Evolutionary conservation across 2,329 filamentous ascomycete genomes (phyloP).

Genomic region (Colletotrichum tabaci): DNA sequence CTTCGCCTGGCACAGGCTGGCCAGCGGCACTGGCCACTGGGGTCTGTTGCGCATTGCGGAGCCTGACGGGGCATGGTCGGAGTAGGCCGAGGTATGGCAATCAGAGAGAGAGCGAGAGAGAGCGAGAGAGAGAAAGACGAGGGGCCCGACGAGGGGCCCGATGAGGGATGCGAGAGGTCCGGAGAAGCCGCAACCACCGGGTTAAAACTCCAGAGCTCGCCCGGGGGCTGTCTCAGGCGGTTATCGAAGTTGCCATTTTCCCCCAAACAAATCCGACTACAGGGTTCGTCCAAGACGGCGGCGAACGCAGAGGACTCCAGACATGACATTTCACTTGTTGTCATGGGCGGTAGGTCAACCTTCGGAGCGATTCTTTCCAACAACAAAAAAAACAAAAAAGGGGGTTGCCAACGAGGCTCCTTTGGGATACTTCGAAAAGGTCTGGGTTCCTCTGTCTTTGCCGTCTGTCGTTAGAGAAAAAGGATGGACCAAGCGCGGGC

Average conservation of each 20-base stretch:
- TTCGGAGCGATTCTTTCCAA: background rate
- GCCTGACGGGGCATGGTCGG: background rate
- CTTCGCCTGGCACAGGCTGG: background rate
- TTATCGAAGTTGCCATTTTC: background rate
- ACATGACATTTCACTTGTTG: background rate
- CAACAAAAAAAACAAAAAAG: background rate
- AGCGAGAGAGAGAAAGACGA: too few species aligned
- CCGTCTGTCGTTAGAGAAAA: background rate
- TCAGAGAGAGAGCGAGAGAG: too few species aligned
- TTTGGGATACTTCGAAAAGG: background rate
- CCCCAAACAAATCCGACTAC: background rate
- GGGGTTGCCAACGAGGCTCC: too few species aligned
- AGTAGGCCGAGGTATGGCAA: background rate
- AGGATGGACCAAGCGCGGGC: background rate
- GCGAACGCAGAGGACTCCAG: background rate
- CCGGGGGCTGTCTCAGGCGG: background rate
- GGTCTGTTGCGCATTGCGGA: background rate
- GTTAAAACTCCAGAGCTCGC: background rate
- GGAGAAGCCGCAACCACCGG: too few species aligned
- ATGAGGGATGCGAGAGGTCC: background rate
- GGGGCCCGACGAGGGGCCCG: background rate
- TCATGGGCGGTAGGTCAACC: background rate
- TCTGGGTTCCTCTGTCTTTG: background rate
- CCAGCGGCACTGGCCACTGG: background rate
- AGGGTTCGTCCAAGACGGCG: background rate